phyloP scores from a whole-genome alignment of 306 rosid species.

The Glycyrrhiza uralensis region DNA sequence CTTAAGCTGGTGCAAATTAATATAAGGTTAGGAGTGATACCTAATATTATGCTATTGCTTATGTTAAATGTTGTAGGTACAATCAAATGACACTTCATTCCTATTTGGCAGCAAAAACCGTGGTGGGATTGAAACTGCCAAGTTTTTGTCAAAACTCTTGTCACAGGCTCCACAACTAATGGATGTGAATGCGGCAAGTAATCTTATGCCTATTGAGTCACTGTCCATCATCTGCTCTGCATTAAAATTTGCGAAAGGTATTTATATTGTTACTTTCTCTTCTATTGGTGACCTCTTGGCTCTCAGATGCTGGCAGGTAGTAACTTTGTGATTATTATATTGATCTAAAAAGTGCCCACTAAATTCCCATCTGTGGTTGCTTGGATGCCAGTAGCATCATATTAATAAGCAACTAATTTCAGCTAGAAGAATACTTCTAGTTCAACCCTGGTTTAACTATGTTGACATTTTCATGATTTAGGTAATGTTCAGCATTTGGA shows the following conservation, averaged over 20 bases:
- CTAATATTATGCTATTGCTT: constrained; percentile 9
- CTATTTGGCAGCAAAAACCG: constrained; percentile 62
- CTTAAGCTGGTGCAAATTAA: constrained; percentile 58
- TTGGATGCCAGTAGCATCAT: background rate
- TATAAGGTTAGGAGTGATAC: constrained; percentile 58
- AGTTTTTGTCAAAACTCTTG: constrained; percentile 59
- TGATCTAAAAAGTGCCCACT: constrained; percentile 1
- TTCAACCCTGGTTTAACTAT: constrained; percentile 21
- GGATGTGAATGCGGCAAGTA: constrained; percentile 66
- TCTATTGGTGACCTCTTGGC: background rate
- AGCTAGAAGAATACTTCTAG: background rate
- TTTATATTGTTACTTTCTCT: constrained; percentile 5
- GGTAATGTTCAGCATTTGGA: constrained; percentile 67
- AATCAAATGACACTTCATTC: constrained; percentile 23
- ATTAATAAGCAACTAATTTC: background rate
- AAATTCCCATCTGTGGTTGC: constrained; percentile 6
- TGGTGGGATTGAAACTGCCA: constrained; percentile 74
- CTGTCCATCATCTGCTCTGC: constrained; percentile 53
- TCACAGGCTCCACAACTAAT: constrained; percentile 57
- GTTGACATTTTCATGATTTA: constrained; percentile 29
- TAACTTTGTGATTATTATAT: constrained; percentile 3
- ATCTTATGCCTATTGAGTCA: constrained; percentile 69
- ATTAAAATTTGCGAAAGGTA: constrained; percentile 65
- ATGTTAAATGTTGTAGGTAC: constrained; percentile 17
- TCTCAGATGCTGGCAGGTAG: constrained; percentile 11